Evolutionary conservation across 345 rosid species (phyloP).

Genomic region (Litchi chinensis): DNA sequence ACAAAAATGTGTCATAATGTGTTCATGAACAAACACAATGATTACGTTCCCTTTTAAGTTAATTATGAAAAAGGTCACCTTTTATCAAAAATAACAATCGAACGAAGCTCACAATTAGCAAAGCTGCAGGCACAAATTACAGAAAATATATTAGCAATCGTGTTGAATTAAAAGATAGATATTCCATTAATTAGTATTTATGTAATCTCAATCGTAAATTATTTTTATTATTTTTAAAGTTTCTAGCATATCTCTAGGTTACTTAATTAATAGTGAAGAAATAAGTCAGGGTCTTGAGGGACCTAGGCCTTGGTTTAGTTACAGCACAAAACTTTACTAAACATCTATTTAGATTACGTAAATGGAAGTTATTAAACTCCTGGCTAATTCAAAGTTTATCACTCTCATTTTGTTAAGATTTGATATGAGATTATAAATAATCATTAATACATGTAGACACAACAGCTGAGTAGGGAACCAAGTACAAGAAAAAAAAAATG

Average conservation of each 20-base stretch:
- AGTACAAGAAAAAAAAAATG: not conserved
- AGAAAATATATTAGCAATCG: not conserved
- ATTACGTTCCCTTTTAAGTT: not conserved
- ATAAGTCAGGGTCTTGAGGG: not conserved
- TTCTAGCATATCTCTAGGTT: not conserved
- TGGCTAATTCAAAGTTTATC: not conserved
- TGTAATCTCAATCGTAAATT: no score
- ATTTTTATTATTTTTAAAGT: not conserved
- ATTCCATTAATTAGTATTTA: not conserved
- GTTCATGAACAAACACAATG: not conserved
- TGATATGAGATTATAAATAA: not conserved
- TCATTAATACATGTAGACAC: not conserved
- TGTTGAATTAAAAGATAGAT: not conserved
- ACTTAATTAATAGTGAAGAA: not conserved
- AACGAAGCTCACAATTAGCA: conserved; percentile 74
- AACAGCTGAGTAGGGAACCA: not conserved
- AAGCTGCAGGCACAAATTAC: conserved; percentile 48
- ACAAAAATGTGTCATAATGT: not conserved
- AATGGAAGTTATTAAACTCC: no score
- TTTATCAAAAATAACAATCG: conserved; percentile 59
- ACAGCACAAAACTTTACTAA: no score
- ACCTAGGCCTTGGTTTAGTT: no score
- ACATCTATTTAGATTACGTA: no score
- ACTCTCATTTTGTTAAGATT: no score
- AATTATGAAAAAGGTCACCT: conserved; percentile 38